Conservation (phyloP, 352 stramenopile species). For the Phytophthora sp. region DNA sequence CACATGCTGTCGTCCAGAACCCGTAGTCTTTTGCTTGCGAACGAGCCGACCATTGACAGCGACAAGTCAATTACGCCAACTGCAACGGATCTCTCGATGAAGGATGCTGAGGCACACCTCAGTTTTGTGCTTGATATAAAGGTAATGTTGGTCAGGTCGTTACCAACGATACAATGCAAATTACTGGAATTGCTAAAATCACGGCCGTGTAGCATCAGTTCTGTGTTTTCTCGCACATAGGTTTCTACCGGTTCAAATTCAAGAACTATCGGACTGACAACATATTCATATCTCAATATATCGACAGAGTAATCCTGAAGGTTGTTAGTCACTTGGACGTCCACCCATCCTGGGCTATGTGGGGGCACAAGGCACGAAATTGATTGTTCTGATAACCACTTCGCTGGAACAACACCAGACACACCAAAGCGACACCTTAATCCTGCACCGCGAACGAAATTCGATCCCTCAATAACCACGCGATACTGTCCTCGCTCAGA, state of each 20-base stretch:
- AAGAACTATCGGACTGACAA: constrained; percentile 39
- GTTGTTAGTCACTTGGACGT: constrained; percentile 62
- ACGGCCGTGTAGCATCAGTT: constrained; percentile 31
- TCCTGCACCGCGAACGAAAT: constrained; percentile 39
- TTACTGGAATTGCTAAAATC: constrained; percentile 48
- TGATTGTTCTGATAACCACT: constrained; percentile 40
- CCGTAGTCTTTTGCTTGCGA: constrained; percentile 12
- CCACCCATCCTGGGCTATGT: constrained; percentile 35
- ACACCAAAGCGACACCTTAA: constrained; percentile 54
- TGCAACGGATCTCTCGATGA: constrained; percentile 14
- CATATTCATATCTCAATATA: constrained; percentile 40
- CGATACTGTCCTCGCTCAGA: constrained; percentile 38
- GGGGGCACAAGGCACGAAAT: constrained; percentile 39
- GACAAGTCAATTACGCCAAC: constrained; percentile 45
- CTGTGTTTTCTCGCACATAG: neutral
- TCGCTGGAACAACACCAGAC: constrained; percentile 28
- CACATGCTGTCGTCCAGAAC: constrained; percentile 27
- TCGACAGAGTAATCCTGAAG: constrained; percentile 54
- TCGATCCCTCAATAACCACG: constrained; percentile 34
- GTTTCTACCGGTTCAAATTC: constrained; percentile 33
- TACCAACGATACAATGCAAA: constrained; percentile 42
- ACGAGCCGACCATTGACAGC: constrained; percentile 28
- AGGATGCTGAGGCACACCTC: constrained; percentile 14
- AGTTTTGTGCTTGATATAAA: constrained; percentile 38
- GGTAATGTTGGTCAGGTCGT: constrained; percentile 20